Evolutionary conservation across 192 early-diverging fungal genomes (phyloP).

Genomic region (Linnemannia schmuckeri): DNA sequence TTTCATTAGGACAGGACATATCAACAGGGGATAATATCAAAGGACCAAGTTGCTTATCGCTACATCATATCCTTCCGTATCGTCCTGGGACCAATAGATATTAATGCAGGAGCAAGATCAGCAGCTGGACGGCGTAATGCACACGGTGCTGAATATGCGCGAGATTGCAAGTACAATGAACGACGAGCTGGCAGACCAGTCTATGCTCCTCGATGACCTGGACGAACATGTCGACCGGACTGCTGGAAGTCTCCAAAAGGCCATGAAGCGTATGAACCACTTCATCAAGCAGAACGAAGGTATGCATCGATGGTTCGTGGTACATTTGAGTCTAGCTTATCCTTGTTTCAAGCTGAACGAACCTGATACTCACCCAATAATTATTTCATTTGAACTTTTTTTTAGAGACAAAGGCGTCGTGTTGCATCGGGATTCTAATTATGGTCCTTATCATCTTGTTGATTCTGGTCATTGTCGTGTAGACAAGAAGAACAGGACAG

Average conservation of each 20-base stretch:
- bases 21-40: background rate
- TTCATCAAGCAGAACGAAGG: conserved; percentile 72
- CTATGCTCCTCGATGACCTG: conserved; percentile 68
- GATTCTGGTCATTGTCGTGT: conserved; percentile 64
- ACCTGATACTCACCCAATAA: background rate
- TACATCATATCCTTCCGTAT: background rate
- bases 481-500: conserved; percentile 3
- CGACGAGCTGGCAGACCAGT: conserved; percentile 68
- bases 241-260: conserved; percentile 56
- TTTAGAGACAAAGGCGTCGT: conserved; percentile 65
- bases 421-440: conserved; percentile 67
- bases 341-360: background rate
- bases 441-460: conserved; percentile 68
- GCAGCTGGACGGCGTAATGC: conserved; percentile 68
- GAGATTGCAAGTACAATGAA: conserved; percentile 73
- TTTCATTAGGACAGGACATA: conserved; percentile 19
- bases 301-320: background rate
- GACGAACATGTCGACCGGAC: conserved; percentile 67
- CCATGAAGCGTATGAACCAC: conserved; percentile 65
- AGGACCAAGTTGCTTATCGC: background rate
- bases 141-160: conserved; percentile 67
- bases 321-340: background rate
- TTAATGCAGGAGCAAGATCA: conserved; percentile 71
- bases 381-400: background rate
- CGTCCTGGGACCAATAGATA: conserved; percentile 39